These are phyloP conservation scores for Botryosphaeria agaves DNA, from an alignment of 2,329 filamentous ascomycete genomes.

Conservation along the genomic window DNA sequence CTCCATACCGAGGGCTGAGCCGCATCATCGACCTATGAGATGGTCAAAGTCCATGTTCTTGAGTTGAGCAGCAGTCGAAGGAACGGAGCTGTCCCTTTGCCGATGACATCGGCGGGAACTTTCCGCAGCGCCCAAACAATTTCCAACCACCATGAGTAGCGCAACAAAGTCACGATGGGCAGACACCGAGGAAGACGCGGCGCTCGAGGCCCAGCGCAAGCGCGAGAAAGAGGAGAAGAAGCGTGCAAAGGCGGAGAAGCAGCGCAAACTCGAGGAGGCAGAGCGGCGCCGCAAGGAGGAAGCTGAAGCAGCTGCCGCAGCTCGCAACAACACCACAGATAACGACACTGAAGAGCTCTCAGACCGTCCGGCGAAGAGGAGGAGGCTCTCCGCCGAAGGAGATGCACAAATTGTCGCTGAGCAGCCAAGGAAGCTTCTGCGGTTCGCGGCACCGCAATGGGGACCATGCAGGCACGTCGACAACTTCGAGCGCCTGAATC, in stretches of 20 bases:
- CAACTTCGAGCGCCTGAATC: constrained; percentile 82
- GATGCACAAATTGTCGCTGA: constrained; percentile 12
- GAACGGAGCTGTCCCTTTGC: no score
- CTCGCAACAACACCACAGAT: constrained; percentile 9
- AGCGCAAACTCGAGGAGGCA: constrained; percentile 45
- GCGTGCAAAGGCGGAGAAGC: constrained; percentile 66
- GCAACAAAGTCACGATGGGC: constrained; percentile 74
- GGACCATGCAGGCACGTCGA: constrained; percentile 60
- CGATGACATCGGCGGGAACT: no score
- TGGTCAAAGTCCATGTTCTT: no score
- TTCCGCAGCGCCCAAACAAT: no score
- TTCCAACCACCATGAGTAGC: no score
- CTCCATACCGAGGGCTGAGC: no score
- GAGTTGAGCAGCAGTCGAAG: no score
- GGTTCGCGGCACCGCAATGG: constrained; percentile 54
- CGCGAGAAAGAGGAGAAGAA: constrained; percentile 82
- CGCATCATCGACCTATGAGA: no score
- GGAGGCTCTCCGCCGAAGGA: constrained; percentile 41
- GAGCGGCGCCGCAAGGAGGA: constrained; percentile 16
- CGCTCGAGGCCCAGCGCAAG: constrained; percentile 53
- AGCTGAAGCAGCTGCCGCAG: constrained; percentile 16
- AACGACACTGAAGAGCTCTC: constrained; percentile 9
- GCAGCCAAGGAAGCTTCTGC: constrained; percentile 41
- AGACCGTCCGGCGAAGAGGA: constrained; percentile 35
- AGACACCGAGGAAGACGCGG: constrained; percentile 64